phyloP scores from a whole-genome alignment of 2,329 filamentous ascomycete genomes.

The Aureobasidium musti region DNA sequence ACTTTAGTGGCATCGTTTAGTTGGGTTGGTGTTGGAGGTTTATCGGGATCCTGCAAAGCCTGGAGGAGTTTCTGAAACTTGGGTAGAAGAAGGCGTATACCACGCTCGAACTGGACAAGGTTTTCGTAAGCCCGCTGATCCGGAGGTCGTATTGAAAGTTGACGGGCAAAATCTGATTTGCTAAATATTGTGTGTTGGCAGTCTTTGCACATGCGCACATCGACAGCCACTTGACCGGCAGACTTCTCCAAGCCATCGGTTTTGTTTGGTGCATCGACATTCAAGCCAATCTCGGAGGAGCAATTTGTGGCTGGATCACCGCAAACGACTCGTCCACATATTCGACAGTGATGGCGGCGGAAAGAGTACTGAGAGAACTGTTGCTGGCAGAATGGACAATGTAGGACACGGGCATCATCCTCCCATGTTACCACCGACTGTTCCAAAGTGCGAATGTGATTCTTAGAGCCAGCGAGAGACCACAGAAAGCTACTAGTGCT shows the following conservation, averaged over 20 bases:
- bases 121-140: slow-evolving; percentile 82
- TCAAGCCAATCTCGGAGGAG: slow-evolving; percentile 79
- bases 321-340: slow-evolving; percentile 92
- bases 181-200: slow-evolving; percentile 73
- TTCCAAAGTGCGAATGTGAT: slow-evolving; percentile 73
- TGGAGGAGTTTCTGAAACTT: slow-evolving; percentile 77
- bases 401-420: slow-evolving; percentile 75
- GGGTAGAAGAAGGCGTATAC: slow-evolving; percentile 78
- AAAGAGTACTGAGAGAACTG: slow-evolving; percentile 94
- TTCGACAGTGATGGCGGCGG: slow-evolving; percentile 87
- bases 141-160: slow-evolving; percentile 66
- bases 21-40: slow-evolving; percentile 66
- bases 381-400: slow-evolving; percentile 93
- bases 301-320: slow-evolving; percentile 82
- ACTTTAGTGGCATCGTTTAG: slow-evolving; percentile 85
- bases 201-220: slow-evolving; percentile 89
- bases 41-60: slow-evolving; percentile 70
- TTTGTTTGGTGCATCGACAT: slow-evolving; percentile 60
- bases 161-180: slow-evolving; percentile 74
- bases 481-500: slow-evolving; percentile 57
- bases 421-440: slow-evolving; percentile 95
- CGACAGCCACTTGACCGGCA: slow-evolving; percentile 64
- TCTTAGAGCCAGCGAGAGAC: slow-evolving; percentile 59
- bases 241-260: slow-evolving; percentile 46
- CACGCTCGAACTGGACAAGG: slow-evolving; percentile 81